Evolutionary conservation across 177 flowering plant genomes (phyloP), one percentile per base, ranked within the genome.

Genomic region (Vitis hybrid): DNA sequence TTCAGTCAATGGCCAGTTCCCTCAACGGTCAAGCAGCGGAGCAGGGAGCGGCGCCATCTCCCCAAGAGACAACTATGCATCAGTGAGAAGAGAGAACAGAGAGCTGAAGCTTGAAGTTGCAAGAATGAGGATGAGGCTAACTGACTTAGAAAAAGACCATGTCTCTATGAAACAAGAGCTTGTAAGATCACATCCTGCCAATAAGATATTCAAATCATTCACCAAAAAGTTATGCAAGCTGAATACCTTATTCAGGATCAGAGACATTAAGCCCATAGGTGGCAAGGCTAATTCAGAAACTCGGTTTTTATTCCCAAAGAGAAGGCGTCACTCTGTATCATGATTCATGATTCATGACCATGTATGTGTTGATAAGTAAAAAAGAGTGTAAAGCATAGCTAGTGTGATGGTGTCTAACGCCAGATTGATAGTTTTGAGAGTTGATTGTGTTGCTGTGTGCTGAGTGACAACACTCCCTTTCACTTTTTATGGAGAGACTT

Each of bases 81-180:
- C 98, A 5, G 98, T 96, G 31, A 87, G 99, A 73, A 82, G 98
- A 75, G 99, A 96, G 81, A 96, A 96, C 80, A 75, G 99, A 24
- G 99, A 96, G 78, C 88, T 96, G 75, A 96, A 94, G 79, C 95
- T 94, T 2, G 99, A 96, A 76, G 97, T 96, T 11, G 91, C 98
- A 17, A 83, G 98, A 74, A 94, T 96, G 98, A 91, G 99, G 70
- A 96, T 96, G 99, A 89, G 98, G 79, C 86, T 96, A 11, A 94
- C 98, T 0, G 99, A 96, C 70, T 64, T 96, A 44, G 99, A 96
- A 75, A 94, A 94, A 66, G 99, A 94, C 59, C 99, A 96, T 68
- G 94, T 92, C 15, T 91, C 97, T 1, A 94, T 96, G 94, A 96
- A 94, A 76, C 95, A 91, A 56, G 98, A 90, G 81, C 84, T 94